Conservation (phyloP, 2,329 filamentous ascomycete species). For the Coccinonectria pachysandricola region DNA sequence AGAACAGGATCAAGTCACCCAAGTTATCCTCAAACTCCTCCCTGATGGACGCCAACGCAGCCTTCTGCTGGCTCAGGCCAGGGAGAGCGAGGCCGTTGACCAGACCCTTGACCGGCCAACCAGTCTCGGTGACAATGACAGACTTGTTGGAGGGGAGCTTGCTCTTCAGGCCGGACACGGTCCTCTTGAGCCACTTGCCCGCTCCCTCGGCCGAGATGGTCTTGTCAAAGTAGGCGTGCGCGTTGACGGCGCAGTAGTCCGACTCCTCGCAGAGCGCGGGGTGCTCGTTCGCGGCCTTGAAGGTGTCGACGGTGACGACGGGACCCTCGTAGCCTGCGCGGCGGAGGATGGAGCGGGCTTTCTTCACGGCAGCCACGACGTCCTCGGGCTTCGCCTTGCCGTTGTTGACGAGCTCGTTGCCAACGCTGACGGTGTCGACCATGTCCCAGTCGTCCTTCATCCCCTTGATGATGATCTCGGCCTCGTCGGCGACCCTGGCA, state of each 20-base stretch:
- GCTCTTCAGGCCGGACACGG: conserved; percentile 35
- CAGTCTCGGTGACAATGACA: conserved; percentile 69
- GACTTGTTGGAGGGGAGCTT: conserved; percentile 41
- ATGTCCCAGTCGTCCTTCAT: conserved; percentile 54
- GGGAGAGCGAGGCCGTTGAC: conserved; percentile 61
- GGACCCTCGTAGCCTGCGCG: conserved; percentile 57
- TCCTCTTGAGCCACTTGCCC: conserved; percentile 54
- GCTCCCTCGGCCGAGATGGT: conserved; percentile 48
- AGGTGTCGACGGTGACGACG: conserved; percentile 74
- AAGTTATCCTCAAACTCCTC: conserved; percentile 41
- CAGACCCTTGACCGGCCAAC: conserved; percentile 66
- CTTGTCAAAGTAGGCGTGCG: conserved; percentile 74
- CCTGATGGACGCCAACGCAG: conserved; percentile 57
- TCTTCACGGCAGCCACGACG: conserved; percentile 48
- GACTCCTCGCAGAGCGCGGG: conserved; percentile 60
- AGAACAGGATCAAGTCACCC: conserved; percentile 58
- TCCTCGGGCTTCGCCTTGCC: conserved; percentile 40
- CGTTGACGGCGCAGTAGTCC: conserved; percentile 73
- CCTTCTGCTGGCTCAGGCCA: conserved; percentile 52
- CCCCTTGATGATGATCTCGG: conserved; percentile 49
- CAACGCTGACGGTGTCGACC: conserved; percentile 64
- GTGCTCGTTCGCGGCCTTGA: conserved; percentile 54
- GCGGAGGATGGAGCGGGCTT: conserved; percentile 48
- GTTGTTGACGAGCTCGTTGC: conserved; percentile 71
- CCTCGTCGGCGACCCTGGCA: conserved; percentile 41